Percentiles rank a stretch among this genome's conserved stretches.
phyloP scores from a whole-genome alignment of 2,329 filamentous ascomycete species.

The Colletotrichum godetiae region DNA sequence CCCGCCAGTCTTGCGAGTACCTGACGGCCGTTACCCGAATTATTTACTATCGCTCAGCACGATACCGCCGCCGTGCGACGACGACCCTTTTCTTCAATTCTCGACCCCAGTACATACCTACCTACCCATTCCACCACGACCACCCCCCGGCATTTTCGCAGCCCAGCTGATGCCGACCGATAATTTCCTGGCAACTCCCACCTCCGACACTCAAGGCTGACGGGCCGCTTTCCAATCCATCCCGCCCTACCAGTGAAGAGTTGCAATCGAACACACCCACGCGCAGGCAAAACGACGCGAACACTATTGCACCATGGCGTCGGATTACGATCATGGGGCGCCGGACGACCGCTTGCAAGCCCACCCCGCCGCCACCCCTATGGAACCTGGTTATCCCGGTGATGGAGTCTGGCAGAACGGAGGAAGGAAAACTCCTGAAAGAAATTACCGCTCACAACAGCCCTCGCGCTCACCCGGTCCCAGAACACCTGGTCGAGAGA shows the following conservation, averaged over 20 bases:
- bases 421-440: conserved; percentile 50
- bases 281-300: conserved; percentile 10
- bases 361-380: conserved; percentile 38
- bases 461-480: conserved; percentile 49
- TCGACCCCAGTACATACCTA: conserved; percentile 30
- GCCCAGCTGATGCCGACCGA: conserved; percentile 38
- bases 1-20: conserved; percentile 31
- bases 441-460: conserved; percentile 44
- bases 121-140: conserved; percentile 2
- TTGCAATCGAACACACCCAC: conserved; percentile 32
- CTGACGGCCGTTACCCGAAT: conserved; percentile 25
- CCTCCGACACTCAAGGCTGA: conserved; percentile 36
- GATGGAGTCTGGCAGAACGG: conserved; percentile 52
- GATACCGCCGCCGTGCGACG: conserved; percentile 33
- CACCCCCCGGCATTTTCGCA: conserved; percentile 23
- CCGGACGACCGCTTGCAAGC: conserved; percentile 51
- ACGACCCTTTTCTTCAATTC: conserved; percentile 28
- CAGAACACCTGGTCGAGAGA: conserved; percentile 41
- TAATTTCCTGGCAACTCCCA: conserved; percentile 31
- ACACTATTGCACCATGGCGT: conserved; percentile 50
- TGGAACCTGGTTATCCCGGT: conserved; percentile 45
- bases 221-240: conserved; percentile 30
- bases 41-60: conserved; percentile 30
- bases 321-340: conserved; percentile 58
- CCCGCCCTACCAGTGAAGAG: conserved; percentile 24